Percentiles rank a stretch among this genome's conserved stretches.
phyloP scores from a whole-genome alignment of 2,329 filamentous ascomycete genomes.

The Xylariaceae sp. region DNA sequence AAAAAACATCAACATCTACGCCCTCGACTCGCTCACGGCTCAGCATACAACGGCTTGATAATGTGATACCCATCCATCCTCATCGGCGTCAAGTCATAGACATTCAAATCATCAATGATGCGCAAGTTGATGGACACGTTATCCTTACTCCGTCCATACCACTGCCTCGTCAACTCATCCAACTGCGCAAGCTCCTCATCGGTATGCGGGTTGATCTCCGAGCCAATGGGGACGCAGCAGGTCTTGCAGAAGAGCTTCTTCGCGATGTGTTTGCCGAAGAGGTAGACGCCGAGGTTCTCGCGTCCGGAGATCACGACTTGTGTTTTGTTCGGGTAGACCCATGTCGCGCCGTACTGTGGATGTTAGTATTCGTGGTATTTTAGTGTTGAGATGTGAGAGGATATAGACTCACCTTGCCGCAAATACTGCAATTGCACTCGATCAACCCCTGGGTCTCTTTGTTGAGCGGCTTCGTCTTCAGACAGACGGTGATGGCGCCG shows the following conservation, averaged over 20 bases:
- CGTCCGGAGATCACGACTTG: conserved; percentile 39
- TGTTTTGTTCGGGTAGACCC: conserved; percentile 39
- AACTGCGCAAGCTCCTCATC: conserved; percentile 36
- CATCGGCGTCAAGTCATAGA: conserved; percentile 20
- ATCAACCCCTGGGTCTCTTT: conserved; percentile 29
- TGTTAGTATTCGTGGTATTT: background rate
- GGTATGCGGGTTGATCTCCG: conserved; percentile 27
- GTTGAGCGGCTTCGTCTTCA: conserved; percentile 41
- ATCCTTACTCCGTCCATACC: conserved; percentile 9
- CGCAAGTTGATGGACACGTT: conserved; percentile 30
- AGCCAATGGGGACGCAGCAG: conserved; percentile 43
- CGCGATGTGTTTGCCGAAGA: conserved; percentile 31
- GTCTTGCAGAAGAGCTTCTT: conserved; percentile 45
- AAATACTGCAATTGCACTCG: conserved; percentile 51
- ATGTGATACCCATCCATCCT: conserved; percentile 20
- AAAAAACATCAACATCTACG: background rate
- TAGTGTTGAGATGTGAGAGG: no score
- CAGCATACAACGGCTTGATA: conserved; percentile 34
- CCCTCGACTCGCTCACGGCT: conserved; percentile 22
- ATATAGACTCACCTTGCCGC: conserved; percentile 20
- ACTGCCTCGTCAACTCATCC: conserved; percentile 24
- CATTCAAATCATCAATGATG: conserved; percentile 22
- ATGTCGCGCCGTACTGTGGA: conserved; percentile 39
- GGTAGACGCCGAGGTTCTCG: conserved; percentile 38
- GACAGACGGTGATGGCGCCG: conserved; percentile 42